A percentile compares a stretch with the other conserved stretches of the same genome.
phyloP scores from a whole-genome alignment of 1,139 yeast species.

The Nadsonia commutata region DNA sequence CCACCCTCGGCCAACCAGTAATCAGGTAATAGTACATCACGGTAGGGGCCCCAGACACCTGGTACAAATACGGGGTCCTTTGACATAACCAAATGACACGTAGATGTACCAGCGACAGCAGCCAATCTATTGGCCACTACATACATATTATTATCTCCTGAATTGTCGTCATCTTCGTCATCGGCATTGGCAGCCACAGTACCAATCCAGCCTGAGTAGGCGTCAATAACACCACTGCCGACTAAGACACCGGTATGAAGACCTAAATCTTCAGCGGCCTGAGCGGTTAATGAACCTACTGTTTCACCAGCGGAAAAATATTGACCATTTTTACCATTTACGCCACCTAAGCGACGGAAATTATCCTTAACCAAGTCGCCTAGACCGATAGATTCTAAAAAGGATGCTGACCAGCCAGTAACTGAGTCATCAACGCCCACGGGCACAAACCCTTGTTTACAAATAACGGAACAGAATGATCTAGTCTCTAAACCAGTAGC shows the following conservation, averaged over 20 bases:
- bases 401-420: constrained; percentile 83
- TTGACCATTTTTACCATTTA: constrained; percentile 53
- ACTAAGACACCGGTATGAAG: constrained; percentile 67
- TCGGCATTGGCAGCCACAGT: constrained; percentile 79
- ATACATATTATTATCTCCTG: constrained; percentile 13
- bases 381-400: constrained; percentile 51
- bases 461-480: constrained; percentile 78
- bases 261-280: constrained; percentile 76
- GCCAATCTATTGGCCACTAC: constrained; percentile 76
- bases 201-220: constrained; percentile 98
- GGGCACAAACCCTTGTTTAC: constrained; percentile 93
- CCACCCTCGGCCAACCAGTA: constrained; percentile 99
- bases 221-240: constrained; percentile 93
- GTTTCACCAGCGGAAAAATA: constrained; percentile 80
- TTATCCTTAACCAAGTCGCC: constrained; percentile 66
- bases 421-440: constrained; percentile 73
- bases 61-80: constrained; percentile 76
- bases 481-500: constrained; percentile 83
- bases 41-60: constrained; percentile 98
- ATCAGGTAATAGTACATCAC: constrained; percentile 77
- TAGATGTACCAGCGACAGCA: constrained; percentile 96
- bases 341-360: constrained; percentile 72
- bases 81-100: constrained; percentile 87
- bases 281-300: constrained; percentile 53
- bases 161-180: constrained; percentile 27